Conservation (phyloP, 73 alveolate genomes). For the Stentor coeruleus region DNA sequence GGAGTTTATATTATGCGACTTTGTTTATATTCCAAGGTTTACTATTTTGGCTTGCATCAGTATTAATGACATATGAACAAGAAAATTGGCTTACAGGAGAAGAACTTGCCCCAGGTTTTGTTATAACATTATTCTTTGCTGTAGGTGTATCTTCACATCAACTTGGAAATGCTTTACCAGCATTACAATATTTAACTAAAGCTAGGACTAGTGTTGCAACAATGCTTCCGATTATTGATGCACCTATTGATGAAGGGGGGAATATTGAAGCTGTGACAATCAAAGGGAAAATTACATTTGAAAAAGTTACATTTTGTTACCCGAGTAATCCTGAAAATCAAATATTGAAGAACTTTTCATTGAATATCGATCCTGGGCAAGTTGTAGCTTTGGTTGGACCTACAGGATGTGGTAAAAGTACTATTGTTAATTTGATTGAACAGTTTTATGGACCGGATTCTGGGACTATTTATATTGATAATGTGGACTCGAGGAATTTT, state of each 20-base stretch:
- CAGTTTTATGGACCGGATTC: conserved; percentile 82
- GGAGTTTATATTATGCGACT: background rate
- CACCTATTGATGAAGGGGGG: background rate
- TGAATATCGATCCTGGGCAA: conserved; percentile 69
- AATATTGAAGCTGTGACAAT: conserved; percentile 32
- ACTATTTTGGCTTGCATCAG: background rate
- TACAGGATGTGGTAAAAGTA: conserved; percentile 93
- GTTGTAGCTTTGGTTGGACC: conserved; percentile 84
- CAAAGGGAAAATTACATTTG: conserved; percentile 83
- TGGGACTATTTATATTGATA: conserved; percentile 77
- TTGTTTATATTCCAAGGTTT: conserved; percentile 1
- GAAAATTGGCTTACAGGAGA: conserved; percentile 7
- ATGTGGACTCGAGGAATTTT: conserved; percentile 47
- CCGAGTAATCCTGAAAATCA: conserved; percentile 55
- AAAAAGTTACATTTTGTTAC: conserved; percentile 82
- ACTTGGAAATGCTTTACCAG: conserved; percentile 14
- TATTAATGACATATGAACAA: background rate
- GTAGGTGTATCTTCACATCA: conserved; percentile 10
- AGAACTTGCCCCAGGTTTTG: background rate
- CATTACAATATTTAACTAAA: background rate
- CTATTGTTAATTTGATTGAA: conserved; percentile 81
- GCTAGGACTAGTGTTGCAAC: background rate
- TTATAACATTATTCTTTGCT: background rate
- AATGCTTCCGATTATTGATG: background rate
- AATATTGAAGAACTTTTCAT: conserved; percentile 46